These are phyloP conservation scores for Cystobasidium sp. DNA, from an alignment of 1,284 basidiomycete genomes.

Conservation along the genomic window DNA sequence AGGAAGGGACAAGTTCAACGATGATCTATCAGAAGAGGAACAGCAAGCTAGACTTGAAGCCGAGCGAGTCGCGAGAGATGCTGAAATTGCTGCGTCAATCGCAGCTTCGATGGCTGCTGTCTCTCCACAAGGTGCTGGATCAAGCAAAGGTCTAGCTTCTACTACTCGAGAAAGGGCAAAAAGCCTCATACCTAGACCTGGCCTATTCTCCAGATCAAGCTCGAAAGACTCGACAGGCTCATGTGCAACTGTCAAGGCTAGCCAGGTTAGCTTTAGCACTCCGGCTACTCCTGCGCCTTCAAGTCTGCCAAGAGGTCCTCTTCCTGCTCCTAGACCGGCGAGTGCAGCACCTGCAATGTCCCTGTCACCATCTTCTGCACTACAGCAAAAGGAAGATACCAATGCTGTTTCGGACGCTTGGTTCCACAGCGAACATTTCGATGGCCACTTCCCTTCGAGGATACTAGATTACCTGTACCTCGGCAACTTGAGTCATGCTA, in stretches of 20 bases:
- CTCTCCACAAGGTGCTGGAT: neutral
- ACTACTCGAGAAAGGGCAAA: constrained; percentile 28
- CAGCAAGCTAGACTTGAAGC: constrained; percentile 19
- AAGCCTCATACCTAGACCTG: constrained; percentile 44
- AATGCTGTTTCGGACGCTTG: constrained; percentile 65
- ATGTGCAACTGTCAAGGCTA: constrained; percentile 22
- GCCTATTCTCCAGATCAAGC: constrained; percentile 47
- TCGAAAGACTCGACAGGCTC: constrained; percentile 28
- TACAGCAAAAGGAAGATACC: neutral
- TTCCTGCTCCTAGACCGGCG: neutral
- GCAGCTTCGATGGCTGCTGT: no score
- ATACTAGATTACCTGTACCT: constrained; percentile 94
- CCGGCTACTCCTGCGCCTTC: neutral
- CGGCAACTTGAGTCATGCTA: constrained; percentile 90
- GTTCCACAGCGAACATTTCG: constrained; percentile 90
- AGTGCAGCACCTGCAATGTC: neutral
- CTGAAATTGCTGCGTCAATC: constrained; percentile 4
- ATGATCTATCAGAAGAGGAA: constrained; percentile 37
- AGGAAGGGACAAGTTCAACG: constrained; percentile 32
- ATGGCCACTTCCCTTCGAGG: constrained; percentile 92
- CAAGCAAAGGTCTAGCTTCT: neutral
- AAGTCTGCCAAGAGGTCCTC: neutral
- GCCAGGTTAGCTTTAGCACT: neutral
- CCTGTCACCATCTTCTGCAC: neutral
- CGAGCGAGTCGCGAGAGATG: constrained; percentile 20